phyloP scores from a whole-genome alignment of 139 green algal genomes.

The Picochlorum sp. region DNA sequence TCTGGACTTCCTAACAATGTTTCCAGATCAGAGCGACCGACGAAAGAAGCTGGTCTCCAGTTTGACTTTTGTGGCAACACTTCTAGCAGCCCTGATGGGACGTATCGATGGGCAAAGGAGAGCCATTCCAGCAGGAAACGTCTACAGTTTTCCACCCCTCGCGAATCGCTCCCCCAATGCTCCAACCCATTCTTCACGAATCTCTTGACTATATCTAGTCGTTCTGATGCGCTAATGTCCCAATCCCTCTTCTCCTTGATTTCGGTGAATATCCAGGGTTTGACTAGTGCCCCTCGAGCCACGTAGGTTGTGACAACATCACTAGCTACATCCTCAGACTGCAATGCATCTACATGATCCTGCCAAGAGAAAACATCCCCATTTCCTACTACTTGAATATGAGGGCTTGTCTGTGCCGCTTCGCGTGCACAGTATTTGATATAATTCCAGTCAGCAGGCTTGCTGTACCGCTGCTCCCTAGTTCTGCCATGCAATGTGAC shows the following conservation, averaged over 20 bases:
- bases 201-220: constrained; percentile 75
- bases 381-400: constrained; percentile 81
- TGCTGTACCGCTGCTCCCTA: constrained; percentile 80
- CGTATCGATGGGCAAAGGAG: constrained; percentile 85
- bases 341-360: constrained; percentile 55
- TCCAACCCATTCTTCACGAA: constrained; percentile 72
- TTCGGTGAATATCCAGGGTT: constrained; percentile 96
- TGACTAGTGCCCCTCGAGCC: constrained; percentile 88
- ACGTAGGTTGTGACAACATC: constrained; percentile 77
- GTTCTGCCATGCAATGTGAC: constrained; percentile 92
- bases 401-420: background rate
- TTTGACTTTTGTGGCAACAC: constrained; percentile 62
- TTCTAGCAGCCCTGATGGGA: constrained; percentile 91
- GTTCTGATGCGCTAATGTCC: constrained; percentile 88
- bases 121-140: constrained; percentile 96
- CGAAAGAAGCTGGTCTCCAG: constrained; percentile 60
- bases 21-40: constrained; percentile 72
- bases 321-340: constrained; percentile 65
- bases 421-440: constrained; percentile 42
- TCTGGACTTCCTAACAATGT: constrained; percentile 67
- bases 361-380: constrained; percentile 76
- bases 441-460: constrained; percentile 70
- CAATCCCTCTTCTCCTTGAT: constrained; percentile 92
- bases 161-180: constrained; percentile 88
- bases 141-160: constrained; percentile 87